Conservation (phyloP, 352 stramenopile genomes). For the Phytophthora megakarya region DNA sequence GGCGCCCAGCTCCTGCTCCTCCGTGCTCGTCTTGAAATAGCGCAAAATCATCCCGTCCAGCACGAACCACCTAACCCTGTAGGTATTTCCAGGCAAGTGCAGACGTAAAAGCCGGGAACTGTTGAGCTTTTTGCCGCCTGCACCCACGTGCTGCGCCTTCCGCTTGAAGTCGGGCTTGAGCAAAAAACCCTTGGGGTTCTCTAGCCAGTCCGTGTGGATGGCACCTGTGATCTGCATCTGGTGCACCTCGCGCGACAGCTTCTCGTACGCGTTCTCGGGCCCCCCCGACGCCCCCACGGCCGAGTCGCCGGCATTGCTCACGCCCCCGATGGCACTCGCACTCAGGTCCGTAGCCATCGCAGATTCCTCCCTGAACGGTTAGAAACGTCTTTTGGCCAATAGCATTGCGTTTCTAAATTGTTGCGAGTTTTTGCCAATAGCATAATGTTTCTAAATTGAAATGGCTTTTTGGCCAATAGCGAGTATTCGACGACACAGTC, state of each 20-base stretch:
- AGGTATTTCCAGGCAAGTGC: conserved; percentile 81
- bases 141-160: conserved; percentile 82
- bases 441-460: too few species aligned
- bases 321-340: conserved; percentile 49
- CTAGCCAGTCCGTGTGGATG: conserved; percentile 90
- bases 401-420: too few species aligned
- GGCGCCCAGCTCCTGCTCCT: conserved; percentile 87
- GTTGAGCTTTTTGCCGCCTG: conserved; percentile 87
- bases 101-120: conserved; percentile 75
- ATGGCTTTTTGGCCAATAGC: too few species aligned
- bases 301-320: conserved; percentile 20
- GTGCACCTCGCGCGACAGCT: conserved; percentile 88
- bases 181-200: conserved; percentile 89
- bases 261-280: conserved; percentile 88
- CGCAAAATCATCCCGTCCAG: conserved; percentile 89
- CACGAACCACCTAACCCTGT: conserved; percentile 87
- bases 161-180: conserved; percentile 91
- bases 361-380: too few species aligned
- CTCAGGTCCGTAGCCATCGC: conserved; percentile 58
- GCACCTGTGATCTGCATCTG: conserved; percentile 90
- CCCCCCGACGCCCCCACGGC: conserved; percentile 34
- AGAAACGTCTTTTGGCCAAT: too few species aligned
- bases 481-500: too few species aligned
- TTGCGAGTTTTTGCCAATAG: too few species aligned
- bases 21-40: conserved; percentile 88